Base-by-base conservation (phyloP, 495 filamentous ascomycete genomes). In the Hypoxylon perforatum region DNA sequence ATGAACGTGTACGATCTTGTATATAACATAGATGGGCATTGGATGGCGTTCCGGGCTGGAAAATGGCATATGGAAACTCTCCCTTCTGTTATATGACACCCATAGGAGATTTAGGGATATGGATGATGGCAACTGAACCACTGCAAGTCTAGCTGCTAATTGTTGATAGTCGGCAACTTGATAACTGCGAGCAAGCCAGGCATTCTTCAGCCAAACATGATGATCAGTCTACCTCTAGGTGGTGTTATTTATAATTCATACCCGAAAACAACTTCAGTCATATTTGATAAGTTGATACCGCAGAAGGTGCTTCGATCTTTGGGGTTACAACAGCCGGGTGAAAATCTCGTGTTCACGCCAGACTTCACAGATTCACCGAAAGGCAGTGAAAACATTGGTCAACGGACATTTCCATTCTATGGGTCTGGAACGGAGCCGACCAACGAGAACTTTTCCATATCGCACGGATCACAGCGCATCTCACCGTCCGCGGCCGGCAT, bases 21-120 rank as follows among this genome's bases (percentile, higher is more conserved):
- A 64, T 46, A 56, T 69, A 63, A 11, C 36, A 35, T 19, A 33
- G 18, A 50, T 28, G 25, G 17, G 58, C 53, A 58, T 63, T 59
- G 35, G 28, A 42, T 45, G 52, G 63, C 39, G 52, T 56, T 57
- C 25, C 21, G 63, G 56, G 25, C 46, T 14, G 51, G 57, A 61
- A 67, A 67, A 61, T 9, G 63, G 38, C 25, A 8, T 11, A 22
- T 45, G 2, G 17, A 22, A 42, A 57, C 44, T 57, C 56, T 61
- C 51, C 63, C 12, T 61, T 61, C 63, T 23, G 41, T 17, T 33
- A 30, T 38, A 15, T 21, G 53, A 46, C 21, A 8, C 44, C 15
- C 35, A n/a, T 46, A 65, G 14, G 14, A n/a, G 46, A 44, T 15
- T 23, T 25, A 33, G 19, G 10, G 19, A 36, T 15, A 9, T 35